Base-by-base conservation (phyloP, 257 asterid genomes). In the Nicotiana benthamiana region DNA sequence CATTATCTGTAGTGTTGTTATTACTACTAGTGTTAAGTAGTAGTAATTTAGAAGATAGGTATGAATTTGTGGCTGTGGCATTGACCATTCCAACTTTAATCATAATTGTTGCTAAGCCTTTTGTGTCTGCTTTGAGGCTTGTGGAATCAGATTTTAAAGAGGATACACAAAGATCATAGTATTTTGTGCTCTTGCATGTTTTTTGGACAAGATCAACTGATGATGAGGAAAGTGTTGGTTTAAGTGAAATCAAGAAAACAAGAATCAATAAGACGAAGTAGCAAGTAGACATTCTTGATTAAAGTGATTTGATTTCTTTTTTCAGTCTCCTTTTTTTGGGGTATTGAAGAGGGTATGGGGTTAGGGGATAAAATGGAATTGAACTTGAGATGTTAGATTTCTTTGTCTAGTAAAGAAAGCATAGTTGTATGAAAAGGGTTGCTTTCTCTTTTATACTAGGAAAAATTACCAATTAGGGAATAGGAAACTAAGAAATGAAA, bases 91-190 rank as follows among this genome's bases (percentile, higher is more conserved):
- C 98, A 7, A 88, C 86, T 28, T 63, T 83, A 7, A 82, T 86
- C 95, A 91, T 86, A 66, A 93, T 95, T 5, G 84, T 64, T 1
- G 98, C 98, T 75, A 95, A 79, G 0, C 90, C 98, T 40, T 87
- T 93, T 34, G 87, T 80, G 83, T 92, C 97, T 78, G 97, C 88
- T 67, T 88, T 84, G 0, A 85, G 80, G 62, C 94, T 88, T 22
- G 88, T 87, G 32, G 88, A 57, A 32, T 91, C 90, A 4, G 97
- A 93, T 83, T 84, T 86, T 54, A 95, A 87, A 16, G 95, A 88
- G n/a, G 97, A 90, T 0, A 92, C 83, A 48, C 98, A 95, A 1
- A 95, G 92, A 11, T 91, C 94, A 46, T 88, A 95, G 90, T 95
- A 87, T 34, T 88, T 89, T 46, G 98, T 91, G 86, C 15, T 86